Percentiles rank a stretch among this genome's conserved stretches.
These are phyloP conservation scores for Exophiala phaeomuriformis DNA, from an alignment of 2,329 filamentous ascomycete species.

Conservation along the genomic window DNA sequence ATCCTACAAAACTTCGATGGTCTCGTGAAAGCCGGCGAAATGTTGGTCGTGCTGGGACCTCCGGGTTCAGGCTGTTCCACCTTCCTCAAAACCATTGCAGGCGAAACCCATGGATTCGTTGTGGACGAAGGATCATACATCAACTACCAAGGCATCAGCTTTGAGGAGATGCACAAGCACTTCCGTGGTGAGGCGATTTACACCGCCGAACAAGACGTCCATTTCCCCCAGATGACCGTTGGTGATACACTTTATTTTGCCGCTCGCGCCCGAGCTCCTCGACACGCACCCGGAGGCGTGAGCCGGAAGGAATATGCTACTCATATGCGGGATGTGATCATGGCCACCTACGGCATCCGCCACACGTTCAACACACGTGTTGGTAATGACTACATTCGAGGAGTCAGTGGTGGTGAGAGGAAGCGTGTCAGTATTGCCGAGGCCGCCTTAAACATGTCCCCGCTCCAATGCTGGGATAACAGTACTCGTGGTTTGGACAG, in stretches of 20 bases:
- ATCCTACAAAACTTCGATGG: slow-evolving; percentile 61
- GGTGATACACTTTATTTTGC: slow-evolving; percentile 65
- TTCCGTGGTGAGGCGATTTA: slow-evolving; percentile 84
- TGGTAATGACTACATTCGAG: slow-evolving; percentile 53
- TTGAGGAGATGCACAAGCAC: slow-evolving; percentile 63
- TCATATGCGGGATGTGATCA: slow-evolving; percentile 41
- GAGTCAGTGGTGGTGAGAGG: slow-evolving; percentile 55
- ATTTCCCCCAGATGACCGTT: slow-evolving; percentile 69
- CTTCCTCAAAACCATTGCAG: slow-evolving; percentile 71
- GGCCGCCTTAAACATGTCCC: slow-evolving; percentile 40
- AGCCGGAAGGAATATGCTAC: slow-evolving; percentile 39
- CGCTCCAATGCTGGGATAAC: slow-evolving; percentile 42
- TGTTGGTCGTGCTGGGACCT: slow-evolving; percentile 50
- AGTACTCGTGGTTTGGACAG: slow-evolving; percentile 48
- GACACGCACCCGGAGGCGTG: slow-evolving; percentile 33
- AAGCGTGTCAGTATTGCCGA: slow-evolving; percentile 58
- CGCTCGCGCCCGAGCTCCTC: slow-evolving; percentile 47
- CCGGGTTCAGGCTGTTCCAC: slow-evolving; percentile 60
- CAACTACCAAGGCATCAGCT: slow-evolving; percentile 71
- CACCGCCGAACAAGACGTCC: slow-evolving; percentile 74
- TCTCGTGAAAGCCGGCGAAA: slow-evolving; percentile 50
- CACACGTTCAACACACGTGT: slow-evolving; percentile 44
- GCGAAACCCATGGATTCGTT: slow-evolving; percentile 70
- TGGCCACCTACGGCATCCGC: slow-evolving; percentile 46
- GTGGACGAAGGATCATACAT: slow-evolving; percentile 62